Evolutionary conservation across 768 basidiomycete species (phyloP), one percentile per base, ranked within the genome.

Genomic region (Podaxis sp.): DNA sequence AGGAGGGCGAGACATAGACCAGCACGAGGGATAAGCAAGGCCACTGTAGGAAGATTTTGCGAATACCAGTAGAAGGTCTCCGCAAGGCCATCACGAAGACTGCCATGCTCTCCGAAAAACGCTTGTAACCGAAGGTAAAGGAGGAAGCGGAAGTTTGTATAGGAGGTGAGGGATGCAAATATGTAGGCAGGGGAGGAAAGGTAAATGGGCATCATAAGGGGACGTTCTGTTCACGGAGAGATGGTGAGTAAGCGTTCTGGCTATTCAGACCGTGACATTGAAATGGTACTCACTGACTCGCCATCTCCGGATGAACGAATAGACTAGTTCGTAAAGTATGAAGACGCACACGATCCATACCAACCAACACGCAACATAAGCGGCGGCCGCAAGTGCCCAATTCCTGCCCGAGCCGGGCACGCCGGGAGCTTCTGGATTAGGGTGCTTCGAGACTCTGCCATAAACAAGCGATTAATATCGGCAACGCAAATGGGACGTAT

Each of bases 21-120:
- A 33, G 92, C 92, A 63, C 95, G 85, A 26, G 95, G 95, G 20
- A 96, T 77, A 46, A 95, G 82, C n/a, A 93, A 81, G 8, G 86
- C 82, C 46, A 95, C 86, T 0, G 90, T 92, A 4, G 94, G 89
- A 38, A 89, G 72, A 70, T 95, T 93, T 77, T 96, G 95, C 1
- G 93, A 87, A 66, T 91, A 90, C 69, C 86, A 86, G 79, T 87
- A 91, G 71, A 84, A 91, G 13, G 88, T 88, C 75, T 96, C 94
- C n/a, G 94, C 90, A 49, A 95, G 76, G 60, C 78, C 80, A 50
- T 75, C 77, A 62, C 74, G 66, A 56, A 67, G 67, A 30, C 63
- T 68, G 57, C 63, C 66, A 56, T 62, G 56, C 11, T 62, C 65
- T 33, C 64, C 60, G 11, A 58, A 36, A 71, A 90, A 89, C 37